These are phyloP conservation scores for Tetraselmis striata DNA, from an alignment of 139 green algal species.

Conservation along the genomic window DNA sequence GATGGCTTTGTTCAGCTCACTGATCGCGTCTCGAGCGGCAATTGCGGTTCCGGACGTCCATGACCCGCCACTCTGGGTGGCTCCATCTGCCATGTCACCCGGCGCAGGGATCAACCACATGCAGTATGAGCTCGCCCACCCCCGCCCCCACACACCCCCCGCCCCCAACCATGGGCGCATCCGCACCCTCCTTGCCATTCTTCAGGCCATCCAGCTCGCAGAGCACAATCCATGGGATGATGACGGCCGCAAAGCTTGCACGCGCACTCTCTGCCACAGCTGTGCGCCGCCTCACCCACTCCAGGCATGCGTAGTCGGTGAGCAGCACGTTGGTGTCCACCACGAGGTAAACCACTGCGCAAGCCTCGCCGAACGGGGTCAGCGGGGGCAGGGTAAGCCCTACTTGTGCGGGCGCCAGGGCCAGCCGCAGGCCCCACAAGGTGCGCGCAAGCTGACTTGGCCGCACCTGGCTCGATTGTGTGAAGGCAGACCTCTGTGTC, in stretches of 20 bases:
- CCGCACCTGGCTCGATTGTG: no score
- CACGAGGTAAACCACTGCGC: not conserved
- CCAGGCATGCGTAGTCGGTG: not conserved
- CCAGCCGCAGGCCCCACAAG: no score
- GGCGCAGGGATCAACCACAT: no score
- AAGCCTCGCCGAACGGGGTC: no score
- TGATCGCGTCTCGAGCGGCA: not conserved
- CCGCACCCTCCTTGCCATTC: not conserved
- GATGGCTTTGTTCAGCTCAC: not conserved
- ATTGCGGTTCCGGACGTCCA: not conserved
- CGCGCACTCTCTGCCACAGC: not conserved
- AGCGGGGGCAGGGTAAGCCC: no score
- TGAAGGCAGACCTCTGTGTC: not conserved
- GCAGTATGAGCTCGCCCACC: no score
- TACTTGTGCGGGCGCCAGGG: no score
- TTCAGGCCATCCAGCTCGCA: not conserved
- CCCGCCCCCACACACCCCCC: no score
- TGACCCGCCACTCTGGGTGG: no score
- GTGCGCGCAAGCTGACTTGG: no score
- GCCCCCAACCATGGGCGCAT: not conserved
- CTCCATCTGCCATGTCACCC: no score
- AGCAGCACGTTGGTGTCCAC: not conserved
- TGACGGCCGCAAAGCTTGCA: not conserved
- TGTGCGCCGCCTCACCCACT: not conserved
- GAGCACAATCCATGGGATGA: not conserved